These are phyloP conservation scores for Corchorus capsularis DNA, from an alignment of 345 rosid genomes.

Conservation along the genomic window DNA sequence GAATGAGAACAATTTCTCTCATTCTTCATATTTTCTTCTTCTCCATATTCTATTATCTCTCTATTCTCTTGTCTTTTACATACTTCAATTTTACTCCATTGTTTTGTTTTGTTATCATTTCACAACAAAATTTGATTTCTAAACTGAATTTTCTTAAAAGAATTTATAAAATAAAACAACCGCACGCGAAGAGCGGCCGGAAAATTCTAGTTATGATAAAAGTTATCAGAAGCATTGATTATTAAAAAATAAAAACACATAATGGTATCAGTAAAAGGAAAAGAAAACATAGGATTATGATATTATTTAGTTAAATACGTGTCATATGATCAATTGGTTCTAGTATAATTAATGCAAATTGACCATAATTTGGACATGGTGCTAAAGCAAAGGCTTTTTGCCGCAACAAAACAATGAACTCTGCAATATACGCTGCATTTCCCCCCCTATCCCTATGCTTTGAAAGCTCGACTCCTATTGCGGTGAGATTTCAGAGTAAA, in stretches of 20 bases:
- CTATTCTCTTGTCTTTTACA: too few species aligned
- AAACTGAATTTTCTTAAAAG: too few species aligned
- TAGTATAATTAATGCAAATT: neutral
- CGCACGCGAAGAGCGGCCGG: too few species aligned
- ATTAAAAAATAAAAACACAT: constrained; percentile 32
- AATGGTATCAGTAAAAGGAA: neutral
- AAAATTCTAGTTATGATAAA: too few species aligned
- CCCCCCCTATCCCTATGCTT: neutral
- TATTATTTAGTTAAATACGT: neutral
- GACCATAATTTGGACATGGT: neutral
- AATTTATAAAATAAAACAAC: too few species aligned
- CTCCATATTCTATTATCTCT: too few species aligned
- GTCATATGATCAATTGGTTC: neutral
- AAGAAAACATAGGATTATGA: neutral
- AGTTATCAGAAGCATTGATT: too few species aligned
- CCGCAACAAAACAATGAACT: constrained; percentile 17
- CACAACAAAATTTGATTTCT: too few species aligned
- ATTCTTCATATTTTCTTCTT: too few species aligned
- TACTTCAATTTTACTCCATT: too few species aligned
- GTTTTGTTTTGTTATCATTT: too few species aligned
- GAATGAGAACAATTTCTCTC: too few species aligned
- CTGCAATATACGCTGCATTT: neutral
- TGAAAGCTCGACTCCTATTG: constrained; percentile 11
- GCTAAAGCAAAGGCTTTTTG: neutral
- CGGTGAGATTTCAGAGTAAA: constrained; percentile 26